Percentiles rank a stretch among this genome's conserved stretches.
Conservation (phyloP, 1,284 basidiomycete species). For the Moniliophthora roreri region DNA sequence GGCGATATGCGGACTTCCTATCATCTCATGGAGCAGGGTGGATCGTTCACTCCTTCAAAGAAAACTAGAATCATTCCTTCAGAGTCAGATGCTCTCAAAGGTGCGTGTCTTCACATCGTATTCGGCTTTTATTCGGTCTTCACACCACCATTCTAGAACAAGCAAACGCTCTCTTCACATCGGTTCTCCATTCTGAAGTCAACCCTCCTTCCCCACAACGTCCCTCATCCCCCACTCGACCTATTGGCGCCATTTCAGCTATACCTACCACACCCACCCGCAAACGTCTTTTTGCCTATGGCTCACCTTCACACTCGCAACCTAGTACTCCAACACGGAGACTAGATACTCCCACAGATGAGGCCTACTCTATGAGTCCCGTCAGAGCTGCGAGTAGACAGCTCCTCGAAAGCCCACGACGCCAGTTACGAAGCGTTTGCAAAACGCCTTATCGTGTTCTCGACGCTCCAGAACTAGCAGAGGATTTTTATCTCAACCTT, state of each 20-base stretch:
- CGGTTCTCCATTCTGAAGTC: slow-evolving; percentile 74
- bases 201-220: slow-evolving; percentile 65
- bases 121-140: neutral
- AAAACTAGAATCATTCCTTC: slow-evolving; percentile 65
- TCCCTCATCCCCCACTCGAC: slow-evolving; percentile 59
- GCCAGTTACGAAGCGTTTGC: slow-evolving; percentile 80
- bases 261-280: slow-evolving; percentile 64
- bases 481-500: slow-evolving; percentile 98
- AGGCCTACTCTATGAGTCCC: slow-evolving; percentile 89
- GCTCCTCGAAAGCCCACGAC: slow-evolving; percentile 84
- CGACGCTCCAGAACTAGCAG: slow-evolving; percentile 95
- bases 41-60: slow-evolving; percentile 68
- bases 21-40: slow-evolving; percentile 69
- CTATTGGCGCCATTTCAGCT: slow-evolving; percentile 34
- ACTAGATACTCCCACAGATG: slow-evolving; percentile 77
- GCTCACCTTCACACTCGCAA: slow-evolving; percentile 59
- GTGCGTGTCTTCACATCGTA: slow-evolving; percentile 32
- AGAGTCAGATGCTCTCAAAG: slow-evolving; percentile 77
- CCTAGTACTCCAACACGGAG: slow-evolving; percentile 59
- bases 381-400: slow-evolving; percentile 83
- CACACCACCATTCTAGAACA: slow-evolving; percentile 49
- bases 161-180: slow-evolving; percentile 75
- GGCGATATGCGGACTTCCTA: slow-evolving; percentile 77
- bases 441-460: slow-evolving; percentile 98
- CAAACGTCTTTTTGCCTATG: slow-evolving; percentile 67